Conservation (phyloP, 2,329 filamentous ascomycete species). For the Mariannaea sp. region DNA sequence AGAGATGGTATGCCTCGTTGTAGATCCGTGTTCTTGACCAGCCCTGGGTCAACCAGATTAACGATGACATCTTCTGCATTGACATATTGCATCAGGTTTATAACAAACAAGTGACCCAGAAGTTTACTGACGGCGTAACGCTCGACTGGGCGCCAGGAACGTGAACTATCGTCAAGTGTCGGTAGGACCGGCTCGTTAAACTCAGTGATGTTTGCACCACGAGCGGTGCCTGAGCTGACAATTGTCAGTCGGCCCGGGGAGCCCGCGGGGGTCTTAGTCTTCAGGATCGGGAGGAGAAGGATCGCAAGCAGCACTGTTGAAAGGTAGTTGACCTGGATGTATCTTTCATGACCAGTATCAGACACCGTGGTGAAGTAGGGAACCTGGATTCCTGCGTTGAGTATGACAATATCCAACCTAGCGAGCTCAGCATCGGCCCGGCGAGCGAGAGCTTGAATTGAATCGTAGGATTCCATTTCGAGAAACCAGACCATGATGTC, state of each 20-base stretch:
- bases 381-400: conserved; percentile 7
- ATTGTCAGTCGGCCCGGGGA: conserved; percentile 14
- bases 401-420: conserved; percentile 3
- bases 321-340: conserved; percentile 48
- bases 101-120: conserved; percentile 13
- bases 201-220: conserved; percentile 1
- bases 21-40: conserved; percentile 6
- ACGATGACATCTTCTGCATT: conserved; percentile 11
- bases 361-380: conserved; percentile 20
- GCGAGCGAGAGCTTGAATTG: not conserved
- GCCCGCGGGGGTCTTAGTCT: not conserved
- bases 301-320: conserved; percentile 42
- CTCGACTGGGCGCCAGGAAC: conserved; percentile 2
- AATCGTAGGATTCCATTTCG: conserved; percentile 17
- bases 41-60: conserved; percentile 18
- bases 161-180: not conserved
- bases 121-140: conserved; percentile 17
- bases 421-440: not conserved
- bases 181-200: not conserved
- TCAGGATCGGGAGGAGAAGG: conserved; percentile 26
- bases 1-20: not conserved
- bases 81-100: conserved; percentile 2
- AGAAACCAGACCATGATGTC: conserved; percentile 9
- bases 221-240: conserved; percentile 12
- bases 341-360: conserved; percentile 45